A percentile compares a stretch with the other conserved stretches of the same genome.
phyloP scores from a whole-genome alignment of 2,329 filamentous ascomycete genomes.

The Colletotrichum sansevieriae region DNA sequence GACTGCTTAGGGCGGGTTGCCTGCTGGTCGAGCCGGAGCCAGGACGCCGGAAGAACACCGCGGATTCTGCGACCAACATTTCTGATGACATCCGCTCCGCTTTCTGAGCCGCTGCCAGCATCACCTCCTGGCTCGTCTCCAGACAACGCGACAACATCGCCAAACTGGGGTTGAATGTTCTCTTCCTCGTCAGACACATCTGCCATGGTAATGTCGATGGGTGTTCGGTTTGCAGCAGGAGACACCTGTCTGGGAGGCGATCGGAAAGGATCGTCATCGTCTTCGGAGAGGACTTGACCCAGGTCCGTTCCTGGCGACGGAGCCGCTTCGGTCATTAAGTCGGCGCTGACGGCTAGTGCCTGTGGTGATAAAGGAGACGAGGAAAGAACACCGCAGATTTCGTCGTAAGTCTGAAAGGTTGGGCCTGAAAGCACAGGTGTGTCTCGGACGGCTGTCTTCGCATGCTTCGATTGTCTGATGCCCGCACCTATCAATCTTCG shows the following conservation, averaged over 20 bases:
- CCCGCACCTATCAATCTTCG: neutral
- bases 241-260: neutral
- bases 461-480: neutral
- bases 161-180: constrained; percentile 7
- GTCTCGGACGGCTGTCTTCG: neutral
- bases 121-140: constrained; percentile 35
- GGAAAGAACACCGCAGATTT: constrained; percentile 25
- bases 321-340: neutral
- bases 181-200: constrained; percentile 40
- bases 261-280: constrained; percentile 1
- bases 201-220: constrained; percentile 38
- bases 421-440: constrained; percentile 9
- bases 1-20: constrained; percentile 46
- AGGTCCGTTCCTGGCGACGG: neutral
- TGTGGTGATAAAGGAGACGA: constrained; percentile 19
- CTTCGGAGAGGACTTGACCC: neutral
- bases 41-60: constrained; percentile 76
- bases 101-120: constrained; percentile 51
- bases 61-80: constrained; percentile 62
- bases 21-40: constrained; percentile 70
- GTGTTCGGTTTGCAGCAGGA: neutral
- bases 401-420: constrained; percentile 33
- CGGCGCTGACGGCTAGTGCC: neutral
- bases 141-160: constrained; percentile 28
- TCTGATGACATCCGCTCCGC: constrained; percentile 57